Evolutionary conservation across 108 stramenopile species (phyloP).

Genomic region (Conticribra weissflogii): DNA sequence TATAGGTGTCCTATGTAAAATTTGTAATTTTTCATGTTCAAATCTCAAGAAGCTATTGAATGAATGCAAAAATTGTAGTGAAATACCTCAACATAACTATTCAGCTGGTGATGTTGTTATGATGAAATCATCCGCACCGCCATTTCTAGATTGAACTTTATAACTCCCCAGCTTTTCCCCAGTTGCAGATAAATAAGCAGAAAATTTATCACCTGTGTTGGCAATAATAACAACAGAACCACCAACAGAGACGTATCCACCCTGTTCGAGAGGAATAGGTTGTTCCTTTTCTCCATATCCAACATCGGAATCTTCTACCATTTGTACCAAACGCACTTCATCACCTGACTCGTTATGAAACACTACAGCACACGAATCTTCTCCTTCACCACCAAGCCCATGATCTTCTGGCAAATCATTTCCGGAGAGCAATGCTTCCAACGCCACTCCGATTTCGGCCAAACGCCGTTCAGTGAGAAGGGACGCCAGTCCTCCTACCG

Average conservation of each 20-base stretch:
- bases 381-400: conserved; percentile 40
- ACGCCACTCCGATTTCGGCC: conserved; percentile 37
- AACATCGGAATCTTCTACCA: conserved; percentile 1
- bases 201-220: conserved; percentile 36
- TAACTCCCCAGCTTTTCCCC: conserved; percentile 10
- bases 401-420: conserved; percentile 44
- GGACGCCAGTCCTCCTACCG: conserved; percentile 29
- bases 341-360: conserved; percentile 40
- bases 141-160: conserved; percentile 9
- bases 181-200: conserved; percentile 10
- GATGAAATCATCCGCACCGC: conserved; percentile 32
- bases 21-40: too few species aligned
- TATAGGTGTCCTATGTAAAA: too few species aligned
- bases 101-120: conserved; percentile 5
- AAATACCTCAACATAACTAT: too few species aligned
- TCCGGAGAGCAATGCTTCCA: conserved; percentile 33
- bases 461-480: conserved; percentile 37
- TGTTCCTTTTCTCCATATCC: conserved; percentile 10
- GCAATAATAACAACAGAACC: conserved; percentile 27
- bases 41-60: too few species aligned
- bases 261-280: conserved; percentile 7
- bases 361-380: conserved; percentile 27
- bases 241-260: conserved; percentile 1
- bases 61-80: too few species aligned
- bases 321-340: conserved; percentile 9